Base-by-base conservation (phyloP, 352 stramenopile species). In the Phytopythium oedochilum region DNA sequence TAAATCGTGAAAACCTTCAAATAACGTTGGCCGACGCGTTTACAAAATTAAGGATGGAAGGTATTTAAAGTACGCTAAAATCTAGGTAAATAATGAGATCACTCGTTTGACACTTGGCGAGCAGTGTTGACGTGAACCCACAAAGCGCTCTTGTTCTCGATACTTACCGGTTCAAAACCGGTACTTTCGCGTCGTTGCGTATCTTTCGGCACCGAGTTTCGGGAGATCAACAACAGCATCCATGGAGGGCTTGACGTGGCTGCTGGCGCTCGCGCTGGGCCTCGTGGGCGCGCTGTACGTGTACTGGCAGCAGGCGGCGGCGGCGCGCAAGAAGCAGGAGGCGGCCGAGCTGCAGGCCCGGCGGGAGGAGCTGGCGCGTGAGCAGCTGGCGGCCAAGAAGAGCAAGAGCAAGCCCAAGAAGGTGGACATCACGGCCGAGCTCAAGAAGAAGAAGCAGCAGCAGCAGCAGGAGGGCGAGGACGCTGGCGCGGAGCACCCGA, bases 361-460 rank as follows among this genome's bases (percentile, higher is more conserved):
- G 56, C 80, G 71, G 48, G 79, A 86, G 48, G 71, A 74, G 26
- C 61, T 80, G 32, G 73, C 77, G 20, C 64, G 68, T 17, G 66
- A 80, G 49, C 60, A 85, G 51, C 70, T 83, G 25, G 69, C 75
- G 28, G 64, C 70, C 6, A 89, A 92, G 68, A 85, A 88, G 48
- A 53, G 68, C 34, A 89, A 89, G 56, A 29, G 46, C 39, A 92
- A 89, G 46, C 9, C 50, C 34, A 83, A 83, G 60, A 86, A 85
- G 45, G 73, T 92, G 32, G 82, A 92, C 45, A 62, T 88, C 53
- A 87, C 76, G 3, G 82, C 82, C 12, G 69, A 89, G 55, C 63
- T 89, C 45, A 92, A 89, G 72, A 75, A 72, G 51, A 84, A 86
- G 66, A 71, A 69, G 31, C 64, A 65, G 32, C 22, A 54, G 38